These are phyloP conservation scores for Colletotrichum sp. DNA, from an alignment of 2,329 filamentous ascomycete species.

Conservation along the genomic window DNA sequence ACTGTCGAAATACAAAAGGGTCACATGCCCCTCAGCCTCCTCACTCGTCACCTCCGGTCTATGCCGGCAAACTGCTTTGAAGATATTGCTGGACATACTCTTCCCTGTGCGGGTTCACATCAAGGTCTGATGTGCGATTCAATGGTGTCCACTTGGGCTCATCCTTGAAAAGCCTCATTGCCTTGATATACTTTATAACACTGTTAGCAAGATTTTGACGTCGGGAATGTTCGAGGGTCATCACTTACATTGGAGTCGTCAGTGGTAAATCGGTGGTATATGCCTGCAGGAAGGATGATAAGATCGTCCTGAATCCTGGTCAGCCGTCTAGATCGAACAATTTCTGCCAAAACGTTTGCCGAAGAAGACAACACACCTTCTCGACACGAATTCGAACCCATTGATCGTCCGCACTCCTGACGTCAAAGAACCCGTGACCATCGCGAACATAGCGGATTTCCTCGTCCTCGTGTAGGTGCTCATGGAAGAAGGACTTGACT, in stretches of 20 bases:
- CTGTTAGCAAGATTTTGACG: not conserved
- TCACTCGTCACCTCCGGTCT: not conserved
- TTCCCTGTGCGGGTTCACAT: conserved; percentile 79
- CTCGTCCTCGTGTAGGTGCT: conserved; percentile 98
- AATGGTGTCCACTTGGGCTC: conserved; percentile 98
- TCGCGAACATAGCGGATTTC: conserved; percentile 95
- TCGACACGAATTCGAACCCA: conserved; percentile 89
- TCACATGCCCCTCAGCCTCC: not conserved
- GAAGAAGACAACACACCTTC: conserved; percentile 56
- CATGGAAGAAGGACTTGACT: conserved; percentile 90
- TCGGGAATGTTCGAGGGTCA: not conserved
- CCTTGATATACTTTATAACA: conserved; percentile 79
- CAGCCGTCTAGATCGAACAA: not conserved
- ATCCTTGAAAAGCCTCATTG: conserved; percentile 96
- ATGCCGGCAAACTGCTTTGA: not conserved
- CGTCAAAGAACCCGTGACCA: conserved; percentile 92
- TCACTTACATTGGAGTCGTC: conserved; percentile 83
- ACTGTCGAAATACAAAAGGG: not conserved
- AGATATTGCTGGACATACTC: conserved; percentile 68
- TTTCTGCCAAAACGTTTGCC: not conserved
- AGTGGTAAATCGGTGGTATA: conserved; percentile 97
- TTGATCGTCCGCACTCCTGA: conserved; percentile 79
- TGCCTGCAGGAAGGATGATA: conserved; percentile 91
- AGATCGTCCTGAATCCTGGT: conserved; percentile 66
- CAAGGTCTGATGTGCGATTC: conserved; percentile 79